phyloP scores from a whole-genome alignment of 768 basidiomycete species.

The Cystoderma amianthinum region DNA sequence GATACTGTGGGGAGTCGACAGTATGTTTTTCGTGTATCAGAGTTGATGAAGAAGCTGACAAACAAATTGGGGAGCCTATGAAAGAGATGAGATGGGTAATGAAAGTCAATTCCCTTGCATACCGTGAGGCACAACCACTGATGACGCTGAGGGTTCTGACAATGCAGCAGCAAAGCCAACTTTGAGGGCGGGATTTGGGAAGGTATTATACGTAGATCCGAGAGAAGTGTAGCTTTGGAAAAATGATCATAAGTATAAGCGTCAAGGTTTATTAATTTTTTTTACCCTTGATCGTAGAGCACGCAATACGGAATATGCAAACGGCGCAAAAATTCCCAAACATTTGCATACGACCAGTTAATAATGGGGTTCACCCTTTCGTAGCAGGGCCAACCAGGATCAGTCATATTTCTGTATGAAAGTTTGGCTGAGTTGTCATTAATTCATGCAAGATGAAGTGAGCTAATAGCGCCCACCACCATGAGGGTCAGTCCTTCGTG shows the following conservation, averaged over 20 bases:
- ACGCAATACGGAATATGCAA: constrained; percentile 80
- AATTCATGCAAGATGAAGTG: background rate
- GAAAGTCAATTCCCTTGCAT: background rate
- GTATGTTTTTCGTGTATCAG: too few relatives aligned
- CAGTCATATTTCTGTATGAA: constrained; percentile 70
- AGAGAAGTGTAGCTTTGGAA: constrained; percentile 89
- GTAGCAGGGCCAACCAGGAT: constrained; percentile 83
- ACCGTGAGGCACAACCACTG: too few relatives aligned
- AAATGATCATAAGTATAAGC: constrained; percentile 1
- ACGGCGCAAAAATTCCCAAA: constrained; percentile 81
- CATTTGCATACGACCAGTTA: constrained; percentile 86
- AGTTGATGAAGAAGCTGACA: too few relatives aligned
- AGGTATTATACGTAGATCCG: constrained; percentile 92
- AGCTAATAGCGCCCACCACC: constrained; percentile 55
- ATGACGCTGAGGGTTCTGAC: constrained; percentile 4
- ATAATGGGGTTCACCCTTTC: constrained; percentile 94
- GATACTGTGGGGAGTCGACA: too few relatives aligned
- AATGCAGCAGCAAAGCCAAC: constrained; percentile 14
- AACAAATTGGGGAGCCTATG: too few relatives aligned
- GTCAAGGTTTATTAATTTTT: constrained; percentile 5
- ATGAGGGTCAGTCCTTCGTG: constrained; percentile 85
- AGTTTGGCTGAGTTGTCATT: constrained; percentile 47
- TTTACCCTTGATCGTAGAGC: constrained; percentile 88
- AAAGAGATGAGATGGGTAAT: background rate
- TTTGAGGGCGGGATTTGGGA: constrained; percentile 83